phyloP scores from a whole-genome alignment of 768 basidiomycete species.

The Crucibulum laeve region DNA sequence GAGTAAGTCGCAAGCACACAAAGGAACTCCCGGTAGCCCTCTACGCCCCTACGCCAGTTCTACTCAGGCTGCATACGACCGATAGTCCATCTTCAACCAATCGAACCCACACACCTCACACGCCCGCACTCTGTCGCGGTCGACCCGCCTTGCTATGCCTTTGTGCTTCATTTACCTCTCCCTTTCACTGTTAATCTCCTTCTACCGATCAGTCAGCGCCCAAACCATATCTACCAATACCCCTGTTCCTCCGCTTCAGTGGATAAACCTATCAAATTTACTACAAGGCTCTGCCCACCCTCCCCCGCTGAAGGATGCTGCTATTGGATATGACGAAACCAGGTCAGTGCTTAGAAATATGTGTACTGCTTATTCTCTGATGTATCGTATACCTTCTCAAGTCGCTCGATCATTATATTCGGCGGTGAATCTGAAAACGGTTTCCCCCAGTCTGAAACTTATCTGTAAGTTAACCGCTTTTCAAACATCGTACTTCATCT shows the following conservation, averaged over 20 bases:
- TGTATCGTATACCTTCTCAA: conserved; percentile 29
- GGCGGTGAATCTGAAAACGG: conserved; percentile 71
- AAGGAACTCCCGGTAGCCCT: too few relatives aligned
- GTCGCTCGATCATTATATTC: conserved; percentile 64
- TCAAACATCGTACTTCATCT: conserved; percentile 1
- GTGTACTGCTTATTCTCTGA: conserved; percentile 3
- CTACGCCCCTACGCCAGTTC: too few relatives aligned
- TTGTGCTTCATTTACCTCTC: conserved; percentile 10
- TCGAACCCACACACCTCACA: too few relatives aligned
- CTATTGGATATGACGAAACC: conserved; percentile 58
- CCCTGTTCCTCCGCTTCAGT: conserved; percentile 63
- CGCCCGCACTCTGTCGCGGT: neutral
- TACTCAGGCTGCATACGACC: too few relatives aligned
- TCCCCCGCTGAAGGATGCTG: conserved; percentile 64
- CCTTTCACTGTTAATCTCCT: conserved; percentile 18
- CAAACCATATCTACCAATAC: conserved; percentile 50
- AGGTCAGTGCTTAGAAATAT: conserved; percentile 26
- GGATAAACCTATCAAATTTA: conserved; percentile 66
- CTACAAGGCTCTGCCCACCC: conserved; percentile 51
- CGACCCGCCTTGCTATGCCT: neutral
- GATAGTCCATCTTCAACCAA: too few relatives aligned
- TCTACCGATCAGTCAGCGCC: conserved; percentile 24
- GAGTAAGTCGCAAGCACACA: too few relatives aligned
- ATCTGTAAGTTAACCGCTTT: conserved; percentile 43
- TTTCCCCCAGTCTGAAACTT: conserved; percentile 59